These are phyloP conservation scores for Podospora anserina DNA, from an alignment of 495 filamentous ascomycete genomes.

Conservation along the genomic window DNA sequence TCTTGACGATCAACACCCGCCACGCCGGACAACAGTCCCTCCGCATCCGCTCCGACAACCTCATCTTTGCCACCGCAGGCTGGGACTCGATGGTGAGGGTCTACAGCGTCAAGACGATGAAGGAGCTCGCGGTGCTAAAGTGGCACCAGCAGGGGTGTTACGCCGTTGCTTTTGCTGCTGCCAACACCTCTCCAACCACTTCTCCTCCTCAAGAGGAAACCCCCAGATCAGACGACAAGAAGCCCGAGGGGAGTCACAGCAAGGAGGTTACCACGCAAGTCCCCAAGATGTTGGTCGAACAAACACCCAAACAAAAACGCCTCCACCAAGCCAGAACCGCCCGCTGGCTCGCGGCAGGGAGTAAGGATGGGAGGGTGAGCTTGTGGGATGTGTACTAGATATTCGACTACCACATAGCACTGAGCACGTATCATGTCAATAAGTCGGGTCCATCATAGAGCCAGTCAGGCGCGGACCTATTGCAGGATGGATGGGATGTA, in stretches of 20 bases:
- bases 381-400: constrained; percentile 84
- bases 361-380: constrained; percentile 94
- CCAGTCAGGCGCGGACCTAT: too few species aligned
- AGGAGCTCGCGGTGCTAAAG: constrained; percentile 88
- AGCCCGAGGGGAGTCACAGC: background rate
- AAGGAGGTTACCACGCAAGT: background rate
- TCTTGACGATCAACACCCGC: constrained; percentile 68
- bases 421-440: too few species aligned
- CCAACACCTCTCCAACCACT: constrained; percentile 16
- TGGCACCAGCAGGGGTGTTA: constrained; percentile 94
- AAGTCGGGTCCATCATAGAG: too few species aligned
- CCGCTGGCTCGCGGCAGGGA: constrained; percentile 88
- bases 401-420: background rate
- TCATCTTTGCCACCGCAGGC: constrained; percentile 84
- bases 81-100: constrained; percentile 83
- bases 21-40: constrained; percentile 88
- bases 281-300: constrained; percentile 31
- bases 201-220: background rate
- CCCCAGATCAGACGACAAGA: too few species aligned
- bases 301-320: constrained; percentile 61
- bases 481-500: too few species aligned
- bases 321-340: constrained; percentile 61
- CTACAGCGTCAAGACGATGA: constrained; percentile 76
- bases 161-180: constrained; percentile 70
- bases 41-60: constrained; percentile 72